phyloP scores from a whole-genome alignment of 164 flowering plant genomes.

The Chimonanthus praecox region DNA sequence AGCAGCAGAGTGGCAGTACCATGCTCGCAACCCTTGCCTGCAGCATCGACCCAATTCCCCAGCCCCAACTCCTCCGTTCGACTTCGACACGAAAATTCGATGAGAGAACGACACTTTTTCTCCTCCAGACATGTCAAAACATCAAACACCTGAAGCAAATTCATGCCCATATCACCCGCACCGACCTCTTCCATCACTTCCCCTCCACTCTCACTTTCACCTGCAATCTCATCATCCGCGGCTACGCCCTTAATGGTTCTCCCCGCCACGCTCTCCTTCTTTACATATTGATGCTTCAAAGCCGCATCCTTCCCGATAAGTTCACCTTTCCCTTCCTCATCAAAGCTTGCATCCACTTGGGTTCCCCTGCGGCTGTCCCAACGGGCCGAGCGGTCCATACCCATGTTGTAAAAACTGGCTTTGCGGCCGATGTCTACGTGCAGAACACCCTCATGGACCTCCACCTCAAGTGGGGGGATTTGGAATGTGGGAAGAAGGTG shows the following conservation, averaged over 20 bases:
- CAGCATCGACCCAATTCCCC: not conserved
- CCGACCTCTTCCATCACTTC: constrained; percentile 35
- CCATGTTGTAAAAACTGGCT: constrained; percentile 36
- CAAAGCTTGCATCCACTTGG: constrained; percentile 41
- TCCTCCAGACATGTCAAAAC: not conserved
- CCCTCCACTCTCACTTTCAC: constrained; percentile 33
- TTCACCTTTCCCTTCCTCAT: constrained; percentile 66
- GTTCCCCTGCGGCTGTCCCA: constrained; percentile 9
- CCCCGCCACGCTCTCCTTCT: constrained; percentile 35
- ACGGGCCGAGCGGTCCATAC: constrained; percentile 48
- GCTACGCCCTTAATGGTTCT: constrained; percentile 22
- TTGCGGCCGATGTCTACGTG: constrained; percentile 30
- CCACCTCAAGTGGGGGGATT: constrained; percentile 40
- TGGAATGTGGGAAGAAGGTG: constrained; percentile 30
- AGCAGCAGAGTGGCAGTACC: not conserved
- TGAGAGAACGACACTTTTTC: not conserved
- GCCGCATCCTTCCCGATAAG: constrained; percentile 41
- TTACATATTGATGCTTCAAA: constrained; percentile 39
- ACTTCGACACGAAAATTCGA: not conserved
- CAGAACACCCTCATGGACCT: constrained; percentile 54
- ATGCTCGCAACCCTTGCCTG: not conserved
- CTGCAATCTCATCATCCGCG: constrained; percentile 60
- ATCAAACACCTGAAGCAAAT: not conserved
- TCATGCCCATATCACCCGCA: constrained; percentile 26
- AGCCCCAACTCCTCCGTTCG: not conserved